Percentiles rank a stretch among this genome's conserved stretches.
Evolutionary conservation across 2,329 filamentous ascomycete genomes (phyloP).

Genomic region (Chaetomium globosum): DNA sequence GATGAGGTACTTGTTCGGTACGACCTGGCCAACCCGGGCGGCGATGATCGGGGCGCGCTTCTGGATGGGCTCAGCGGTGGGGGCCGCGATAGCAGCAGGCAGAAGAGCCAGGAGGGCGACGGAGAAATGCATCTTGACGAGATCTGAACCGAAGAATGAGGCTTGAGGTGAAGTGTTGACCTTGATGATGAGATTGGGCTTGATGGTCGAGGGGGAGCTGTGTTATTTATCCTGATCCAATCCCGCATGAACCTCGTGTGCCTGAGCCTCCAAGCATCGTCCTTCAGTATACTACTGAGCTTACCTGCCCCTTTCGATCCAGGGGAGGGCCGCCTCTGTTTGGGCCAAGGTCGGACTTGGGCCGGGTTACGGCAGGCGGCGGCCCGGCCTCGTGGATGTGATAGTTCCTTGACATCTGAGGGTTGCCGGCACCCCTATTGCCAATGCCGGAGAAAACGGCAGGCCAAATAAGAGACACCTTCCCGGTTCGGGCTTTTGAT

Average conservation of each 20-base stretch:
- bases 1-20: constrained; percentile 51
- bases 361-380: constrained; percentile 9
- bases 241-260: constrained; percentile 5
- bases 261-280: not conserved
- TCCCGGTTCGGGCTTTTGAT: constrained; percentile 33
- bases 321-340: not conserved
- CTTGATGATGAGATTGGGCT: constrained; percentile 21
- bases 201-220: constrained; percentile 1
- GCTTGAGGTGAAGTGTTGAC: constrained; percentile 17
- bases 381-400: constrained; percentile 6
- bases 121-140: constrained; percentile 44
- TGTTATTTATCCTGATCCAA: constrained; percentile 28
- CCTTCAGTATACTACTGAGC: not conserved
- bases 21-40: constrained; percentile 42
- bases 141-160: constrained; percentile 11
- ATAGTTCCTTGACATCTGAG: constrained; percentile 8
- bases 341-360: constrained; percentile 8
- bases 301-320: constrained; percentile 30
- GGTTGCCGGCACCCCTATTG: constrained; percentile 11
- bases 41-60: constrained; percentile 44
- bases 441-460: constrained; percentile 21
- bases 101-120: constrained; percentile 44
- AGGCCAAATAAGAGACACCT: constrained; percentile 33
- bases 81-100: constrained; percentile 44
- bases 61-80: constrained; percentile 32